Evolutionary conservation across 345 rosid species (phyloP).

Genomic region (Balakata baccata): DNA sequence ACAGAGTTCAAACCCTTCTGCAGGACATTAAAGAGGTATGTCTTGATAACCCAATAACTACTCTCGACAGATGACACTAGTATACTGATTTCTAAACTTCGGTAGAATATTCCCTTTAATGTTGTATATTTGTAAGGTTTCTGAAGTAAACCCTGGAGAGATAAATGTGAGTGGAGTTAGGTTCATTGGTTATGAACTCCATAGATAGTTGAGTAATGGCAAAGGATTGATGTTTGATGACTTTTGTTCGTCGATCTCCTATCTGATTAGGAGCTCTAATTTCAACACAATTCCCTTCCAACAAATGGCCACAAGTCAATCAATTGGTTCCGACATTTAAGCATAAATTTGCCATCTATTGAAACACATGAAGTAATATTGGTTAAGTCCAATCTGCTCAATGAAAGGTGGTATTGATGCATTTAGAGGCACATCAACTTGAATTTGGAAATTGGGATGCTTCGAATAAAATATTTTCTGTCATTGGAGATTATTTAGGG

Average conservation of each 20-base stretch:
- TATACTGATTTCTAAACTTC: not conserved
- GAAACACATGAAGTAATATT: not conserved
- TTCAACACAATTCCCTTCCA: not conserved
- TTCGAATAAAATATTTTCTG: not conserved
- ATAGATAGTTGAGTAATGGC: too few species aligned
- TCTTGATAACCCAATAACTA: not conserved
- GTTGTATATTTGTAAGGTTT: too few species aligned
- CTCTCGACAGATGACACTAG: not conserved
- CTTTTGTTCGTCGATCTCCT: not conserved
- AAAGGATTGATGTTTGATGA: not conserved
- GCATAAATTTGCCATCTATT: not conserved
- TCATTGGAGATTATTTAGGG: not conserved
- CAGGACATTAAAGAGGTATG: constrained; percentile 62
- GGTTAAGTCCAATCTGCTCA: not conserved
- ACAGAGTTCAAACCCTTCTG: constrained; percentile 57
- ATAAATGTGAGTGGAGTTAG: not conserved
- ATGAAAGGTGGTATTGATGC: not conserved
- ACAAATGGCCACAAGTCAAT: not conserved
- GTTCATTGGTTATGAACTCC: not conserved
- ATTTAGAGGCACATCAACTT: too few species aligned
- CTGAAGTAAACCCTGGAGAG: not conserved
- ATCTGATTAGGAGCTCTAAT: not conserved
- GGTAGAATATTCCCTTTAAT: not conserved
- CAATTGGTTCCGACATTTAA: not conserved
- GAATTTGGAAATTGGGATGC: not conserved